Conservation (phyloP, 495 filamentous ascomycete genomes). For the Neurospora sp. region DNA sequence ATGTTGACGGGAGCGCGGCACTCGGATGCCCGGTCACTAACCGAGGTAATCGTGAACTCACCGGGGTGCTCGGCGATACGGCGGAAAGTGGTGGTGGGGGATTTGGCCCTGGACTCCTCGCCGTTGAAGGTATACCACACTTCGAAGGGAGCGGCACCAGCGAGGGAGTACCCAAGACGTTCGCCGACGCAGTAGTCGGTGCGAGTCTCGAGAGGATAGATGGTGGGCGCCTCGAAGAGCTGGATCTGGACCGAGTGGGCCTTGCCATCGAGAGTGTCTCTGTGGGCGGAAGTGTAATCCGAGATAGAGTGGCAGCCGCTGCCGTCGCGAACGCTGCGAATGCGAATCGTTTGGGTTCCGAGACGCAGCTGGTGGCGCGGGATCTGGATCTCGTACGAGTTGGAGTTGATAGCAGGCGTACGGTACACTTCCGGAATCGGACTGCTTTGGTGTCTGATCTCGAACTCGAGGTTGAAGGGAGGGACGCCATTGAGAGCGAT, state of each 20-base stretch:
- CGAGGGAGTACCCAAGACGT: slow-evolving; percentile 78
- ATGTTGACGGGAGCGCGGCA: slow-evolving; percentile 72
- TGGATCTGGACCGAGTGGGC: slow-evolving; percentile 69
- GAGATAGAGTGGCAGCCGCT: slow-evolving; percentile 63
- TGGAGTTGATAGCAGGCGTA: slow-evolving; percentile 63
- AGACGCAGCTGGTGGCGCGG: slow-evolving; percentile 72
- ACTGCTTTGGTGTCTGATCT: slow-evolving; percentile 80
- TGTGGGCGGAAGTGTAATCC: not conserved
- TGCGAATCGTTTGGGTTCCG: slow-evolving; percentile 74
- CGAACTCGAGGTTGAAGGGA: slow-evolving; percentile 81
- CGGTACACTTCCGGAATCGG: slow-evolving; percentile 69
- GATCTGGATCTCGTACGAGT: slow-evolving; percentile 67
- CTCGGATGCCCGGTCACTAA: slow-evolving; percentile 71
- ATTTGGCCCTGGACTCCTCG: slow-evolving; percentile 63
- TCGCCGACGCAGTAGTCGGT: slow-evolving; percentile 93
- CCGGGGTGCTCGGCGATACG: slow-evolving; percentile 87
- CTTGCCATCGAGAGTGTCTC: slow-evolving; percentile 44
- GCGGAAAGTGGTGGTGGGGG: slow-evolving; percentile 67
- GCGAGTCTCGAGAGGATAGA: slow-evolving; percentile 73
- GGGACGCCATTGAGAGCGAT: slow-evolving; percentile 72
- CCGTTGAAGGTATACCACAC: slow-evolving; percentile 86
- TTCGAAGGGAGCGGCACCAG: slow-evolving; percentile 80
- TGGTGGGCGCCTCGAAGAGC: slow-evolving; percentile 84
- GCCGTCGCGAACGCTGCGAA: slow-evolving; percentile 79
- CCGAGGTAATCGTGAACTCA: slow-evolving; percentile 72